Base-by-base conservation (phyloP, 2,329 filamentous ascomycete species). In the Acarospora socialis region DNA sequence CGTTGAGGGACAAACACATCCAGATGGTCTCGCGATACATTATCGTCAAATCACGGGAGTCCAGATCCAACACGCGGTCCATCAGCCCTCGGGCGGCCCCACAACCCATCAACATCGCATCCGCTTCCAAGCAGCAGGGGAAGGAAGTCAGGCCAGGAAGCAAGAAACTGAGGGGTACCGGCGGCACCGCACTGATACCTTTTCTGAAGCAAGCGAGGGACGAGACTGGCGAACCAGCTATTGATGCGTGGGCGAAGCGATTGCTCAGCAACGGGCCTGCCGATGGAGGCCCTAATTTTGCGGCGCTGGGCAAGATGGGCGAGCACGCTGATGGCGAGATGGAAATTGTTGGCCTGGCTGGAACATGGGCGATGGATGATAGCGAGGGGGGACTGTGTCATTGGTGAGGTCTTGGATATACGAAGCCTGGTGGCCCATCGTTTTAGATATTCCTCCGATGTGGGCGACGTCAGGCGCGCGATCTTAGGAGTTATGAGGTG, bases 121-220 rank as follows among this genome's bases (percentile, higher is more conserved):
- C 69, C 3, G 66, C 70, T 1, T 69, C 68, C 2, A 56, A 37
- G 17, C 38, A 34, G 9, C 32, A 17, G 27, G 30, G 21, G 26
- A 28, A 39, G 32, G 40, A 40, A 1, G 41, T 40, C 45, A 46
- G 27, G 50, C 38, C 53, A 46, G 54, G 49, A 13, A 53, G 49
- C 37, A 69, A 67, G 43, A 77, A 77, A 30, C 68, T 93, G 17
- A 81, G 80, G 26, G 90, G 90, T 2, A 98, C 90, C 0, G 90
- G 90, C 9, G 90, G 90, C 10, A 95, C 90, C 0, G 81, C 86
- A 0, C 62, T 98, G 35, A 94, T 98, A 34, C 82, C 87, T 0
- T 98, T 98, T 57, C 63, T 98, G 39, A 94, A 95, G 57, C 90
- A 98, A 57, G 90, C 90, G 4, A 70, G 90, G 17, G 86, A 98